These are phyloP conservation scores for Capronia coronata DNA, from an alignment of 2,329 filamentous ascomycete genomes.

Conservation along the genomic window DNA sequence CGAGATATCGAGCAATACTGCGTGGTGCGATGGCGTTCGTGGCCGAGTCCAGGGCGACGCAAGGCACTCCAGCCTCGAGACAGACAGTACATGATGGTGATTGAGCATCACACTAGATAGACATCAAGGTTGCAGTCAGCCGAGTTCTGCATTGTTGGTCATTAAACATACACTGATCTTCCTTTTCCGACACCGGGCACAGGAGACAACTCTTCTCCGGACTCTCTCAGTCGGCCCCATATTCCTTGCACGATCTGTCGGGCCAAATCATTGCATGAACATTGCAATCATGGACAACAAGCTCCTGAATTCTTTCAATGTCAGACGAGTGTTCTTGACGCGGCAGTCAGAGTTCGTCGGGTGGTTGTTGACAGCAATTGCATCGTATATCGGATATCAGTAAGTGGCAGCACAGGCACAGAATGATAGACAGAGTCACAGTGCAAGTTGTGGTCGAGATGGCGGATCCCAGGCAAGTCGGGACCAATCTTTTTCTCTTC, in stretches of 20 bases:
- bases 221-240: constrained; percentile 4
- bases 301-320: no score
- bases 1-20: constrained; percentile 9
- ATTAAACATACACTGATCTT: constrained; percentile 2
- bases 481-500: no score
- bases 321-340: no score
- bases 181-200: constrained; percentile 6
- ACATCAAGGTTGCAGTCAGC: not conserved
- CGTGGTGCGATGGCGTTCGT: constrained; percentile 3
- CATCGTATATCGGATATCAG: no score
- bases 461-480: no score
- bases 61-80: constrained; percentile 5
- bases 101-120: constrained; percentile 6
- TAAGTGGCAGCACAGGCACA: no score
- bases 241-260: not conserved
- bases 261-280: not conserved
- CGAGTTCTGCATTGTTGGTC: not conserved
- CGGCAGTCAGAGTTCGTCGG: no score
- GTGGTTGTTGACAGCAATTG: no score
- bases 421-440: no score
- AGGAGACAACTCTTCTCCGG: constrained; percentile 2
- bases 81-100: constrained; percentile 7
- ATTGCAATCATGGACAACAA: no score
- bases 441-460: no score
- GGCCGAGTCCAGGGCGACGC: constrained; percentile 5